Conservation (phyloP, 805 yeast species). For the Candida ovalis region DNA sequence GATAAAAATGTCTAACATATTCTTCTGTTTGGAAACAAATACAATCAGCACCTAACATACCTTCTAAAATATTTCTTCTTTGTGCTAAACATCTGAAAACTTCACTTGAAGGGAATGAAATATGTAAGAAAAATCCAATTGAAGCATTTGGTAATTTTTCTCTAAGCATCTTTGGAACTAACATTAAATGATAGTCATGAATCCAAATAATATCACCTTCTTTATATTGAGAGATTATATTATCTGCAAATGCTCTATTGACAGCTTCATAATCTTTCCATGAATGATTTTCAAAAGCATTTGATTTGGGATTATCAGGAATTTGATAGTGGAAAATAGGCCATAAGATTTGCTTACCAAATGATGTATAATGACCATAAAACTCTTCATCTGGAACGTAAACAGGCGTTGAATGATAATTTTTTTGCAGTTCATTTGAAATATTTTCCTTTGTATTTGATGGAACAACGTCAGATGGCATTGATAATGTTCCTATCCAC, state of each 20-base stretch:
- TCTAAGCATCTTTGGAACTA: slow-evolving; percentile 83
- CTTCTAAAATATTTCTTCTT: slow-evolving; percentile 68
- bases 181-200: slow-evolving; percentile 87
- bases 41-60: slow-evolving; percentile 85
- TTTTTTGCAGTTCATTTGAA: slow-evolving; percentile 38
- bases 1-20: slow-evolving; percentile 89
- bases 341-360: slow-evolving; percentile 94
- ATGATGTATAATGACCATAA: slow-evolving; percentile 86
- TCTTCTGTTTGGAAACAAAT: slow-evolving; percentile 90
- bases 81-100: slow-evolving; percentile 93
- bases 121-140: slow-evolving; percentile 89
- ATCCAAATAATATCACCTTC: slow-evolving; percentile 84
- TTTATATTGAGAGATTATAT: slow-evolving; percentile 61
- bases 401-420: slow-evolving; percentile 61
- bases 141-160: slow-evolving; percentile 72
- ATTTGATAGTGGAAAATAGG: slow-evolving; percentile 92
- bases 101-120: slow-evolving; percentile 93
- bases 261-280: slow-evolving; percentile 80
- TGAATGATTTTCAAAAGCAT: slow-evolving; percentile 93
- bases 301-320: slow-evolving; percentile 90
- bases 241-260: slow-evolving; percentile 78
- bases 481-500: slow-evolving; percentile 92
- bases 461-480: slow-evolving; percentile 84
- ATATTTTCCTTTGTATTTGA: slow-evolving; percentile 51
- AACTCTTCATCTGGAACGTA: slow-evolving; percentile 74